Conservation (phyloP, 2,329 filamentous ascomycete species). For the Pseudogymnoascus sp. region DNA sequence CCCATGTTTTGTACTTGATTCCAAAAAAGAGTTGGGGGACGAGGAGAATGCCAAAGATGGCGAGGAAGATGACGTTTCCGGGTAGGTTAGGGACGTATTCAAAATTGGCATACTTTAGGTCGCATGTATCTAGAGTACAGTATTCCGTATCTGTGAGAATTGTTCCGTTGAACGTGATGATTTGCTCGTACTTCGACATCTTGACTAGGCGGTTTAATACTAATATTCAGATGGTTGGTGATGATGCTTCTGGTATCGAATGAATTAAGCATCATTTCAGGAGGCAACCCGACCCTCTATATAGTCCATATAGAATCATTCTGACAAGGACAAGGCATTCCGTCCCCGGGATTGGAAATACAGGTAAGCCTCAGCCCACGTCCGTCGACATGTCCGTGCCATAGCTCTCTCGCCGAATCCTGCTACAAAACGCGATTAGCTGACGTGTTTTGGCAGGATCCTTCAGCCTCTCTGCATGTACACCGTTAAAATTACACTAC, state of each 20-base stretch:
- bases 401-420: neutral
- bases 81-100: constrained; percentile 43
- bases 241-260: neutral
- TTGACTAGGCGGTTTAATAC: neutral
- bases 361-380: constrained; percentile 4
- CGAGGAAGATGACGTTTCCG: constrained; percentile 45
- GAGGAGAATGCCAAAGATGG: constrained; percentile 44
- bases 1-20: constrained; percentile 47
- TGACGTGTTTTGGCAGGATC: neutral
- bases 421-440: neutral
- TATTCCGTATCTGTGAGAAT: neutral
- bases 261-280: neutral
- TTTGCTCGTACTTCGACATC: neutral
- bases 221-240: neutral
- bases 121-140: constrained; percentile 17
- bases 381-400: neutral
- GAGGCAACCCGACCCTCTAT: neutral
- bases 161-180: neutral
- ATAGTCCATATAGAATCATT: neutral
- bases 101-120: constrained; percentile 14
- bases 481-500: neutral
- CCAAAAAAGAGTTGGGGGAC: constrained; percentile 43
- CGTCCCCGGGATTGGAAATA: neutral
- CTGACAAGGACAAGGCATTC: neutral
- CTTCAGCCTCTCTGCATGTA: neutral